Evolutionary conservation across 169 alveolate genomes (phyloP).

Genomic region (Theileria parva): DNA sequence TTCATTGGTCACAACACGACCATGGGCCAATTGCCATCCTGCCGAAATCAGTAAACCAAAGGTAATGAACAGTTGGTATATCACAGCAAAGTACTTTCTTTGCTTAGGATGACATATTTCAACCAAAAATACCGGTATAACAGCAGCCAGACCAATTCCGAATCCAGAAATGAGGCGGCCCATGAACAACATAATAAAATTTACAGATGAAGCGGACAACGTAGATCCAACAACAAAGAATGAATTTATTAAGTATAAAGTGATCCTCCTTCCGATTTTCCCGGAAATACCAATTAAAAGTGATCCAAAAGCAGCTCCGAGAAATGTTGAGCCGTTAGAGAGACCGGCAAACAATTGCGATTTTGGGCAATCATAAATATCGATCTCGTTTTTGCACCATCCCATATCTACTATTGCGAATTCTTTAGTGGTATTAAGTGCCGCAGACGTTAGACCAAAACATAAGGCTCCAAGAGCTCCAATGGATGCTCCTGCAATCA

Average conservation of each 20-base stretch:
- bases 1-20: slow-evolving; percentile 30
- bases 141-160: slow-evolving; percentile 80
- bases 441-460: slow-evolving; percentile 70
- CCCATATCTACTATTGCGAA: slow-evolving; percentile 67
- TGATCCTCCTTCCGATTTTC: slow-evolving; percentile 68
- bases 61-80: slow-evolving; percentile 77
- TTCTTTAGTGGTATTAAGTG: slow-evolving; percentile 63
- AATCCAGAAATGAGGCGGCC: slow-evolving; percentile 80
- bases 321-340: slow-evolving; percentile 63
- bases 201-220: slow-evolving; percentile 59
- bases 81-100: slow-evolving; percentile 78
- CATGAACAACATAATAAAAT: slow-evolving; percentile 68
- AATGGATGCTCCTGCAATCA: slow-evolving; percentile 25
- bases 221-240: slow-evolving; percentile 65
- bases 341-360: slow-evolving; percentile 50
- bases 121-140: slow-evolving; percentile 79
- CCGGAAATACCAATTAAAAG: slow-evolving; percentile 57
- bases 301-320: slow-evolving; percentile 74
- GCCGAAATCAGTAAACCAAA: slow-evolving; percentile 77
- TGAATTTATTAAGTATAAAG: slow-evolving; percentile 54
- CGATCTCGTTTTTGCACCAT: slow-evolving; percentile 62
- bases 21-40: slow-evolving; percentile 73
- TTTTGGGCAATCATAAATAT: slow-evolving; percentile 17
- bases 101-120: slow-evolving; percentile 78
- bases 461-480: slow-evolving; percentile 68